A percentile compares a stretch with the other conserved stretches of the same genome.
These are phyloP conservation scores for Atkinsonella hypoxylon DNA, from an alignment of 2,329 filamentous ascomycete genomes.

Conservation along the genomic window DNA sequence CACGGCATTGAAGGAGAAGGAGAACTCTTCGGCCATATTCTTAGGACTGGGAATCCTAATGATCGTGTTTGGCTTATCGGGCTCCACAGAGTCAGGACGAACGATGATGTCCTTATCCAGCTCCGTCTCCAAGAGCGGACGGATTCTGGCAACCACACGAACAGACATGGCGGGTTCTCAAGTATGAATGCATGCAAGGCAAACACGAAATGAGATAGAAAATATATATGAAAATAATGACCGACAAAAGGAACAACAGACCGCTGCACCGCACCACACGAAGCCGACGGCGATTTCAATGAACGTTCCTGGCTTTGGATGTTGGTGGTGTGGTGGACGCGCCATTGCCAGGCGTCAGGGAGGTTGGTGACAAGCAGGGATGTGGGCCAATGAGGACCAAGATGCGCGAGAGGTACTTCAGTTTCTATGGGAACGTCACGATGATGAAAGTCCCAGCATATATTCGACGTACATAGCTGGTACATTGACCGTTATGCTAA, in stretches of 20 bases:
- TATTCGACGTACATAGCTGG: no score
- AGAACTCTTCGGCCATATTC: conserved; percentile 82
- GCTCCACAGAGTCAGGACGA: conserved; percentile 48
- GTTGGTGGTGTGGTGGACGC: conserved; percentile 1
- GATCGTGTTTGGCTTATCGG: conserved; percentile 50
- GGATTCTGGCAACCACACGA: conserved; percentile 79
- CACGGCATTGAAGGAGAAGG: conserved; percentile 88
- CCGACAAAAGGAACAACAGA: neutral
- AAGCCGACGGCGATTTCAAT: neutral
- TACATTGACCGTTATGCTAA: no score
- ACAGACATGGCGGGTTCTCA: conserved; percentile 43
- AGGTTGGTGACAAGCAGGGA: no score
- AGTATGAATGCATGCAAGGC: conserved; percentile 8
- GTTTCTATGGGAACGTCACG: no score
- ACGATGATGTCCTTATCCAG: conserved; percentile 82
- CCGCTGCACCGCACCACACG: conserved; percentile 1
- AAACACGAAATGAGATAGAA: conserved; percentile 8
- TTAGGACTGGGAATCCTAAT: conserved; percentile 90
- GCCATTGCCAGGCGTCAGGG: neutral
- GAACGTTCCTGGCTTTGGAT: conserved; percentile 5
- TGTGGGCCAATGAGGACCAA: no score
- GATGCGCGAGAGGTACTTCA: no score
- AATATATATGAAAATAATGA: neutral
- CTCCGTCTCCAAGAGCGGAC: conserved; percentile 78
- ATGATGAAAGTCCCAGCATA: no score